A percentile compares a stretch with the other conserved stretches of the same genome.
Evolutionary conservation across 495 filamentous ascomycete genomes (phyloP).

Genomic region (Cenococcum geophilum): DNA sequence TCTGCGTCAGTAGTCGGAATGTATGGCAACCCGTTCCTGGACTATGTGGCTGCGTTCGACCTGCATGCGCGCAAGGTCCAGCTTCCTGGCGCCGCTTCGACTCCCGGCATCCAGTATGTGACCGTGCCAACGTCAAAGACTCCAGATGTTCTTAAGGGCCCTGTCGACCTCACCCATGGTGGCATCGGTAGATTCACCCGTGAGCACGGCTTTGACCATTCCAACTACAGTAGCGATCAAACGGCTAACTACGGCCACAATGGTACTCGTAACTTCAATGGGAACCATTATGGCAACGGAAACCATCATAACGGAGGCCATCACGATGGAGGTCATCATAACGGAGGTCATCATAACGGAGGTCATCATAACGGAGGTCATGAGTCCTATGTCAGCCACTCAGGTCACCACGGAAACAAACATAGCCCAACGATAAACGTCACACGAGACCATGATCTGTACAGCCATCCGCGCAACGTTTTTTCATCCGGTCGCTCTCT

Average conservation of each 20-base stretch:
- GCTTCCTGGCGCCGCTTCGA: constrained; percentile 3
- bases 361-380: background rate
- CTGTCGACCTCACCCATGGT: constrained; percentile 11
- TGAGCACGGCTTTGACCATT: constrained; percentile 6
- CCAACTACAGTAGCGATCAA: background rate
- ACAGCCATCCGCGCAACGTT: background rate
- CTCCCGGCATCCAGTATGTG: constrained; percentile 11
- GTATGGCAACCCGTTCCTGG: constrained; percentile 11
- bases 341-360: background rate
- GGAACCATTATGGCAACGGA: background rate
- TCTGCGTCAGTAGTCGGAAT: constrained; percentile 11
- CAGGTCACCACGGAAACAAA: background rate
- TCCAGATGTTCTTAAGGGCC: background rate
- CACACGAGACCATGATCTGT: background rate
- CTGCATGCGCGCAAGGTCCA: constrained; percentile 8
- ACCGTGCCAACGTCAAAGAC: constrained; percentile 16
- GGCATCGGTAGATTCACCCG: constrained; percentile 8
- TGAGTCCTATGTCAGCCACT: background rate
- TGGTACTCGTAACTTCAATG: background rate
- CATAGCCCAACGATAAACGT: background rate
- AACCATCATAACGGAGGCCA: background rate
- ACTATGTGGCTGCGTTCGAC: constrained; percentile 14
- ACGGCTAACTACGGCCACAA: background rate
- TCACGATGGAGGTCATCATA: background rate
- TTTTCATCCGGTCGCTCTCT: background rate